Evolutionary conservation across 176 grass and related monocot genomes (phyloP).

Genomic region (Oryza nivara): DNA sequence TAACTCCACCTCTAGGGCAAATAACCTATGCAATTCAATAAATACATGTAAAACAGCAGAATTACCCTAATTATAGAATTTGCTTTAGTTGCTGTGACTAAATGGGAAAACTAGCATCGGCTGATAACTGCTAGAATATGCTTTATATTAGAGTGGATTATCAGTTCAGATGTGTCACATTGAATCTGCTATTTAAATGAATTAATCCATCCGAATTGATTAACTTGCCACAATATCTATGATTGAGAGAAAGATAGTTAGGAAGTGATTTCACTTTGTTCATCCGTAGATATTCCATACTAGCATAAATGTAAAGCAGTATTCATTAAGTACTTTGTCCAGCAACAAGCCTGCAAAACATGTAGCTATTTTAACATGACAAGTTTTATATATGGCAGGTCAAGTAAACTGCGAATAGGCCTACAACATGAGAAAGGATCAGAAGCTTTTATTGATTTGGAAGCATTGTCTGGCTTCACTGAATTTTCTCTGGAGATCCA

Average conservation of each 20-base stretch:
- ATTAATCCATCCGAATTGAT: conserved; percentile 27
- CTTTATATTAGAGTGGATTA: conserved; percentile 14
- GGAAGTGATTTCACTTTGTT: conserved; percentile 30
- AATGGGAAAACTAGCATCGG: background rate
- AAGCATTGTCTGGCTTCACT: conserved; percentile 76
- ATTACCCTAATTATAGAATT: background rate
- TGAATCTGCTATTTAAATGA: conserved; percentile 1
- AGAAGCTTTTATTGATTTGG: conserved; percentile 62
- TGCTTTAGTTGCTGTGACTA: background rate
- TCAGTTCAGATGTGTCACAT: conserved; percentile 22
- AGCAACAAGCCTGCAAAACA: background rate
- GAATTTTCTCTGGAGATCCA: conserved; percentile 72
- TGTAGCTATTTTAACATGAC: conserved; percentile 33
- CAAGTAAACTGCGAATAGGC: conserved; percentile 68
- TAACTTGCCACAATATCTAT: conserved; percentile 4
- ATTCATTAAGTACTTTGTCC: background rate
- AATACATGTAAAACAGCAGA: background rate
- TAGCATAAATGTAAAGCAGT: conserved; percentile 22
- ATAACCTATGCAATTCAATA: conserved; percentile 7
- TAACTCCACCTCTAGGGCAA: background rate
- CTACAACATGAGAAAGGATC: conserved; percentile 55
- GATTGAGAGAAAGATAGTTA: conserved; percentile 19
- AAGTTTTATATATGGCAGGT: conserved; percentile 54
- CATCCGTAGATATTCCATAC: background rate
- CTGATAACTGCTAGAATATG: conserved; percentile 8